Base-by-base conservation (phyloP, 257 asterid genomes). In the Lantana camara region DNA sequence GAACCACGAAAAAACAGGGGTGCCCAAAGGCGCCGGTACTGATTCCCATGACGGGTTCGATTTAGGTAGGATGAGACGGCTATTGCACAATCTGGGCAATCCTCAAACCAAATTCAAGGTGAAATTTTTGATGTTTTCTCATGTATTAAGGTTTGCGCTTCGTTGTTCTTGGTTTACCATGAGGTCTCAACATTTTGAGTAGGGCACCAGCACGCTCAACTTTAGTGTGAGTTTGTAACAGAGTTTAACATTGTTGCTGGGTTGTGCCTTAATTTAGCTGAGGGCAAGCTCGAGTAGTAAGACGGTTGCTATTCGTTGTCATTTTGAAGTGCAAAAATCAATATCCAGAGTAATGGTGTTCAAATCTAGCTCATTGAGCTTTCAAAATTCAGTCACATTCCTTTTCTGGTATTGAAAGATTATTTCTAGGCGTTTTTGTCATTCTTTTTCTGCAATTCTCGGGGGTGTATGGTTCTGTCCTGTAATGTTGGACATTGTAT, bases 61-160 rank as follows among this genome's bases (percentile, higher is more conserved):
- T 76, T 78, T 93, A 9, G 95, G 90, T 63, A 75, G 97, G 82
- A 90, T 93, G 99, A 80, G 76, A 60, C 80, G 87, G 32, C 65
- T 93, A 54, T 67, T 93, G 95, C 83, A 77, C 29, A 76, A 65
- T 29, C 75, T 93, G 57, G 99, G 90, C 61, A 87, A 80, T 64
- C 99, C 99, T 49, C 97, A 84, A 27, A 78, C 84, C 75, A 80
- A 79, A 62, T 90, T 87, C 80, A 87, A 93, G 97, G 99, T 93
- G 19, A 20, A 21, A 14, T 9, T 64, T 58, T 67, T 19, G 32
- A 22, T 20, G 4, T 3, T 10, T 2, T 42, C 11, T 40, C 15
- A 6, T 6, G 41, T 2, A 4, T 52, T 49, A 15, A 13, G 3
- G 20, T 56, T 46, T 69, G 7, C 51, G 20, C 19, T 50, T 52